Evolutionary conservation across 2,329 filamentous ascomycete genomes (phyloP).

Genomic region (Gaeumannomyces sp.): DNA sequence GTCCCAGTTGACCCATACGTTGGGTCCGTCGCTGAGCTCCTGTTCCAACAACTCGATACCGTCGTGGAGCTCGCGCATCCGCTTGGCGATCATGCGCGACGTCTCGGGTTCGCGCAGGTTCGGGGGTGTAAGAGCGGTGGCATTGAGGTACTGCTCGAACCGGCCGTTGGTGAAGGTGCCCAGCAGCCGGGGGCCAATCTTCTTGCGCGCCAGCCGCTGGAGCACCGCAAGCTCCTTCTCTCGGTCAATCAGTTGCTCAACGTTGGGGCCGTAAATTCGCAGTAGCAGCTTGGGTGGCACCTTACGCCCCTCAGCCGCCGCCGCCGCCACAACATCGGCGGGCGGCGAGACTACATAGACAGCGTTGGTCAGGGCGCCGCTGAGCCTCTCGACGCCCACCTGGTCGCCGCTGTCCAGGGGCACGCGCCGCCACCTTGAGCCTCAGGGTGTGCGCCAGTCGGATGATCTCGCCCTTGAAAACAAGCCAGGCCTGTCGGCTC

Average conservation of each 20-base stretch:
- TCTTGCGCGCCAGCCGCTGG: slow-evolving; percentile 78
- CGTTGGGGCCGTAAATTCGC: slow-evolving; percentile 89
- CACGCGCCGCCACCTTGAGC: slow-evolving; percentile 86
- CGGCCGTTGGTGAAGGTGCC: slow-evolving; percentile 92
- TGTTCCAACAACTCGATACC: slow-evolving; percentile 78
- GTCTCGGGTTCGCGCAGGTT: slow-evolving; percentile 78
- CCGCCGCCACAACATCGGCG: slow-evolving; percentile 42
- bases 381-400: slow-evolving; percentile 69
- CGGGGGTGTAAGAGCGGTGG: slow-evolving; percentile 67
- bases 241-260: slow-evolving; percentile 91
- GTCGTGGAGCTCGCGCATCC: slow-evolving; percentile 93
- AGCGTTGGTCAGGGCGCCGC: slow-evolving; percentile 90
- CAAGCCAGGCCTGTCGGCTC: slow-evolving; percentile 70
- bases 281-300: slow-evolving; percentile 67
- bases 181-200: slow-evolving; percentile 83
- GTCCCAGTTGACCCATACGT: slow-evolving; percentile 91
- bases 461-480: slow-evolving; percentile 88
- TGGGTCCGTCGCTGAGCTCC: slow-evolving; percentile 73
- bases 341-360: slow-evolving; percentile 92
- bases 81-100: slow-evolving; percentile 89
- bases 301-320: slow-evolving; percentile 33
- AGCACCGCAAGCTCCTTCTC: slow-evolving; percentile 85
- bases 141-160: slow-evolving; percentile 91
- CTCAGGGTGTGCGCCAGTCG: slow-evolving; percentile 81
- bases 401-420: slow-evolving; percentile 62